phyloP scores from a whole-genome alignment of 805 yeast genomes.

The Suhomyces vadensis region DNA sequence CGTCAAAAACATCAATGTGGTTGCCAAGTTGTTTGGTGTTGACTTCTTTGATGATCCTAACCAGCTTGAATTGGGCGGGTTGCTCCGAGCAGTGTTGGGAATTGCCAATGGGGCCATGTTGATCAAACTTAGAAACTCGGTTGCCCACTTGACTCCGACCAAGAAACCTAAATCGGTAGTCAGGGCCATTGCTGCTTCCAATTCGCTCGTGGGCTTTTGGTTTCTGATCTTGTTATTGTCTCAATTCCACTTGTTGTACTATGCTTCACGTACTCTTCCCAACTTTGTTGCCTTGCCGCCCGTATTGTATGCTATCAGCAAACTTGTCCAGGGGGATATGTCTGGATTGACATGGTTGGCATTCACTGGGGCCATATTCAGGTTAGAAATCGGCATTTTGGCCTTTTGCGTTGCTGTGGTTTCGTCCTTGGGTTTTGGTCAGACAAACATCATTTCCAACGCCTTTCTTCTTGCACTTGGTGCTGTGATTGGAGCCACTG shows the following conservation, averaged over 20 bases:
- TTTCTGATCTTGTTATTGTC: slow-evolving; percentile 57
- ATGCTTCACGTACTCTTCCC: slow-evolving; percentile 85
- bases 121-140: slow-evolving; percentile 47
- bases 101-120: slow-evolving; percentile 57
- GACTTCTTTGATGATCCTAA: slow-evolving; percentile 16
- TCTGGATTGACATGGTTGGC: slow-evolving; percentile 54
- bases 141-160: slow-evolving; percentile 11
- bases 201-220: slow-evolving; percentile 48
- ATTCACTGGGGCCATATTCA: slow-evolving; percentile 65
- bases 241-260: slow-evolving; percentile 80
- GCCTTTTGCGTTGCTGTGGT: slow-evolving; percentile 49
- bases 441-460: slow-evolving; percentile 42
- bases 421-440: slow-evolving; percentile 46
- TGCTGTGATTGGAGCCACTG: slow-evolving; percentile 46
- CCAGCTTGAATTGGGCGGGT: slow-evolving; percentile 41
- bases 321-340: slow-evolving; percentile 50
- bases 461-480: slow-evolving; percentile 50
- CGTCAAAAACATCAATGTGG: slow-evolving; percentile 35
- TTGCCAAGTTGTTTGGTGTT: slow-evolving; percentile 20
- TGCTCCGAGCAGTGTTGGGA: slow-evolving; percentile 64
- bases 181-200: not conserved
- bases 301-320: slow-evolving; percentile 55
- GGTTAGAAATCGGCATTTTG: slow-evolving; percentile 68
- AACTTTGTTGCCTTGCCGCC: slow-evolving; percentile 81
- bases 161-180: not conserved